phyloP scores from a whole-genome alignment of 2,329 filamentous ascomycete genomes.

The Penicillium sp. region DNA sequence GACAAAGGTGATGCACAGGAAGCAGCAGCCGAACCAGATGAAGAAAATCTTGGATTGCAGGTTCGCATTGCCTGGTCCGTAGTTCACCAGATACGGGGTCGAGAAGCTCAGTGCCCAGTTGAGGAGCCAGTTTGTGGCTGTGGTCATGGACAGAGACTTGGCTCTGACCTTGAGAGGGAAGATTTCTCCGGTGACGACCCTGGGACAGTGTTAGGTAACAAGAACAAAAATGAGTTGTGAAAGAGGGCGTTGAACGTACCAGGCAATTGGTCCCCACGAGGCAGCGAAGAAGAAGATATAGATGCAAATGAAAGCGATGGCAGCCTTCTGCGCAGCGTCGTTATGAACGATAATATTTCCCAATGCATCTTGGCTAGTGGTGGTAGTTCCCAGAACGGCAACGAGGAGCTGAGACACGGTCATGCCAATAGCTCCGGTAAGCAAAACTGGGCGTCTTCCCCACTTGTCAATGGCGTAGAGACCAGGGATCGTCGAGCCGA shows the following conservation, averaged over 20 bases:
- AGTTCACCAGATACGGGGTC: constrained; percentile 11
- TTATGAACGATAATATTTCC: constrained; percentile 3
- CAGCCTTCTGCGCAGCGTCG: constrained; percentile 2
- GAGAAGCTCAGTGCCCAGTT: constrained; percentile 14
- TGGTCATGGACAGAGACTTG: constrained; percentile 16
- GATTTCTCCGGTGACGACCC: constrained; percentile 21
- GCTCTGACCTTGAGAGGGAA: constrained; percentile 17
- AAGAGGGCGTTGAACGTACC: background rate
- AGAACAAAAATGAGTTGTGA: too few relatives aligned
- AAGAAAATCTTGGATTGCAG: constrained; percentile 15
- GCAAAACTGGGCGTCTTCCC: constrained; percentile 51
- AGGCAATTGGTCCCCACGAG: constrained; percentile 8
- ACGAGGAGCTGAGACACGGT: constrained; percentile 53
- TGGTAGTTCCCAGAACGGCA: constrained; percentile 49
- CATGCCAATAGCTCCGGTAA: constrained; percentile 49
- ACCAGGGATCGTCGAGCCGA: constrained; percentile 51
- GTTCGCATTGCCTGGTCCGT: constrained; percentile 7
- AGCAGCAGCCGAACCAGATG: constrained; percentile 15
- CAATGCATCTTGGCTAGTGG: constrained; percentile 27
- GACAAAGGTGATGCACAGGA: constrained; percentile 9
- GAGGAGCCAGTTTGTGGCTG: constrained; percentile 20
- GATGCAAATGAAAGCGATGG: constrained; percentile 16
- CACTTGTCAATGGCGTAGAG: constrained; percentile 54
- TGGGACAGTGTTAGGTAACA: background rate
- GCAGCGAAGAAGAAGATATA: constrained; percentile 17